Base-by-base conservation (phyloP, 306 rosid genomes). In the Fagus sylvatica region DNA sequence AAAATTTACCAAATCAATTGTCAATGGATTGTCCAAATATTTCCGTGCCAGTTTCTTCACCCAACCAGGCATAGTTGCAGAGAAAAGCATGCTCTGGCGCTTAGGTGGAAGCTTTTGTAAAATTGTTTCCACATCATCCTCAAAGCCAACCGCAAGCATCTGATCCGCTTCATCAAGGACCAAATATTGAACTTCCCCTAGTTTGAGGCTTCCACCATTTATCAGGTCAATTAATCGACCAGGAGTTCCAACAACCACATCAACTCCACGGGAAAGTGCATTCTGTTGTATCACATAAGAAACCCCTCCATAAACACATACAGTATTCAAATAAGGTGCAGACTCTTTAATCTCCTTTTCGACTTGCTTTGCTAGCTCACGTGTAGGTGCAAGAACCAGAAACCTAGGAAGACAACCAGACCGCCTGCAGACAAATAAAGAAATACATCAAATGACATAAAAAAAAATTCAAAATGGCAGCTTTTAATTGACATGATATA, bases 111-210 rank as follows among this genome's bases (percentile, higher is more conserved):
- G 94, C 76, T 80, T 86, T 68, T 93, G 87, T 19, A 95, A 83
- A 80, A 95, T 95, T 37, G 82, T 42, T 90, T 95, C 99, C 80
- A 95, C 99, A 78, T 88, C 99, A 83, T 95, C 99, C 90, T 95
- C 99, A 85, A 95, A 95, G 76, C 98, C 99, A 79, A 95, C 99
- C 34, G 99, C 99, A 86, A 95, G 99, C 99, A 95, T 95, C 84
- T 84, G 97, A 87, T 95, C 99, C 66, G 99, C 99, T 90, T 95
- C 99, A 41, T 95, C 99, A 37, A 95, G 97, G 43, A 95, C 99
- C 90, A 95, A 80, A 84, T 73, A 90, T 78, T 90, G 85, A 54
- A 95, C 93, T 81, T 95, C 98, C 15, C 87, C 83, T 83, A 95
- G 71, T 70, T 89, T 93, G 77, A 95, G 97, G 79, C 91, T 95